These are phyloP conservation scores for Trichoderma harzianum DNA, from an alignment of 2,329 filamentous ascomycete species.

Conservation along the genomic window DNA sequence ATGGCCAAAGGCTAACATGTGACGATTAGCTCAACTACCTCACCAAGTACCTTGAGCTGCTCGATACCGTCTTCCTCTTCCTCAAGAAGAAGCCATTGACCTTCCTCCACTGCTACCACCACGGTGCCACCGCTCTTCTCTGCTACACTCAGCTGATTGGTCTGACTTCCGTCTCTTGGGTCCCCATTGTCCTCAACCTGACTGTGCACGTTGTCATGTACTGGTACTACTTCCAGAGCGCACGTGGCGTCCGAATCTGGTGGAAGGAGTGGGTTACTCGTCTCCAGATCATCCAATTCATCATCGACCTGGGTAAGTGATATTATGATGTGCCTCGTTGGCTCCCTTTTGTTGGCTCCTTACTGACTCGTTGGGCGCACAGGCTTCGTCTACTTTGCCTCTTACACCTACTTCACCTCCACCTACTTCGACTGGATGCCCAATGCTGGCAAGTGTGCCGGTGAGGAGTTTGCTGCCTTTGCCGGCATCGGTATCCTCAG, in stretches of 20 bases:
- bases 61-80: slow-evolving; percentile 95
- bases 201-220: slow-evolving; percentile 98
- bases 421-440: slow-evolving; percentile 85
- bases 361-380: slow-evolving; percentile 23
- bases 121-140: slow-evolving; percentile 91
- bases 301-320: slow-evolving; percentile 85
- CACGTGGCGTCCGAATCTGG: slow-evolving; percentile 92
- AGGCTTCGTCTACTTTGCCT: slow-evolving; percentile 98
- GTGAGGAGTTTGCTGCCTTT: slow-evolving; percentile 95
- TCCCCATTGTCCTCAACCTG: slow-evolving; percentile 88
- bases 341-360: background rate
- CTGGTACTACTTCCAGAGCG: slow-evolving; percentile 99
- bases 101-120: slow-evolving; percentile 99
- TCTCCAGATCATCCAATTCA: slow-evolving; percentile 94
- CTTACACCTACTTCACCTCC: slow-evolving; percentile 97
- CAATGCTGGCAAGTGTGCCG: slow-evolving; percentile 80
- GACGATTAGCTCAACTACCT: slow-evolving; percentile 81
- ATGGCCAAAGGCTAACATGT: slow-evolving; percentile 37
- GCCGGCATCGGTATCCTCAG: slow-evolving; percentile 87
- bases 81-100: slow-evolving; percentile 99
- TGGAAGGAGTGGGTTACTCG: slow-evolving; percentile 99
- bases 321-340: too few relatives aligned
- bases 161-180: slow-evolving; percentile 90
- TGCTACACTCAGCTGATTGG: slow-evolving; percentile 98
- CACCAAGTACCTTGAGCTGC: slow-evolving; percentile 93